phyloP scores from a whole-genome alignment of 768 basidiomycete genomes.

The Boletus patriciae region DNA sequence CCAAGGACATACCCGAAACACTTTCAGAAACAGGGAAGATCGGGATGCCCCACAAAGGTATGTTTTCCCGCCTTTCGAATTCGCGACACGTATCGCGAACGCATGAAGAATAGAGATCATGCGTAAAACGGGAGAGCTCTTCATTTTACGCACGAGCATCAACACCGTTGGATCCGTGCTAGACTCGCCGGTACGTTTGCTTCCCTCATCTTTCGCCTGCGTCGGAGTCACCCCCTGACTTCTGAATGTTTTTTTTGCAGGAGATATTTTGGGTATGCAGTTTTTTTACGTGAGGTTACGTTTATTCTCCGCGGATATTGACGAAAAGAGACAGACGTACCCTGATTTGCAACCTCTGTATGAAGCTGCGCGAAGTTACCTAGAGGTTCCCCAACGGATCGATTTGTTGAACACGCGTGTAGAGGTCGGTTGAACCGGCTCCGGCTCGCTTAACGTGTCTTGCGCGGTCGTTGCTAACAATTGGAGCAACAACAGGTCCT shows the following conservation, averaged over 20 bases:
- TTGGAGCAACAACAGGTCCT: slow-evolving; percentile 56
- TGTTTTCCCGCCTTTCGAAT: slow-evolving; percentile 7
- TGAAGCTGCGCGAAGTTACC: slow-evolving; percentile 88
- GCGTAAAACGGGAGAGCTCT: slow-evolving; percentile 95
- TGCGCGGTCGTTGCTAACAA: slow-evolving; percentile 3
- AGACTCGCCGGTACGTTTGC: slow-evolving; percentile 78
- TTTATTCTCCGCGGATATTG: slow-evolving; percentile 19
- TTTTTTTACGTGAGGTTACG: slow-evolving; percentile 2
- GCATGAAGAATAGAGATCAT: slow-evolving; percentile 70
- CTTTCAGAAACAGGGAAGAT: slow-evolving; percentile 96
- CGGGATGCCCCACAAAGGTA: slow-evolving; percentile 82
- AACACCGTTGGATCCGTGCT: slow-evolving; percentile 96
- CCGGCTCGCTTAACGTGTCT: slow-evolving; percentile 1
- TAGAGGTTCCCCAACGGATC: slow-evolving; percentile 93
- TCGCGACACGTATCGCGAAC: slow-evolving; percentile 12
- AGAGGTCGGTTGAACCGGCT: slow-evolving; percentile 54
- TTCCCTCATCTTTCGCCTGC: neutral
- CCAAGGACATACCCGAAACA: slow-evolving; percentile 91
- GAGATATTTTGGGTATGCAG: slow-evolving; percentile 89
- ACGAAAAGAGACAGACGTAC: slow-evolving; percentile 60
- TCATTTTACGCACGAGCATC: slow-evolving; percentile 90
- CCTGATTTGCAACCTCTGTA: slow-evolving; percentile 95
- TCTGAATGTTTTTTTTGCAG: slow-evolving; percentile 37
- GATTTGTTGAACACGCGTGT: slow-evolving; percentile 92
- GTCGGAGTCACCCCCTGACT: neutral